Base-by-base conservation (phyloP, 2,329 filamentous ascomycete genomes). In the Apiospora rasikravindrae region DNA sequence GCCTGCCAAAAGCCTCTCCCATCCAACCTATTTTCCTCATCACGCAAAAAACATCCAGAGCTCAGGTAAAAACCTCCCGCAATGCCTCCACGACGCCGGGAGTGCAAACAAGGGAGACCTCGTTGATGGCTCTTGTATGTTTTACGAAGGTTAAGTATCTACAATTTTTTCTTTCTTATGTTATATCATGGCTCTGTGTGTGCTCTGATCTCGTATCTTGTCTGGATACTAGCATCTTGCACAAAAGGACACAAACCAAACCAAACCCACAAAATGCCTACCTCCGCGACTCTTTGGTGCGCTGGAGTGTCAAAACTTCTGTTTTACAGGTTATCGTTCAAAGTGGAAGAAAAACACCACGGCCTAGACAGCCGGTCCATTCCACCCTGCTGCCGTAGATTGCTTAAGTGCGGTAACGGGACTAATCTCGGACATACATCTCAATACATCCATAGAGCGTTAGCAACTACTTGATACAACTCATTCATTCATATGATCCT, bases 331-430 rank as follows among this genome's bases (percentile, higher is more conserved):
- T 64, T 84, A 84, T 90, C 88, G 87, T 87, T 88, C 83, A 81
- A 81, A 75, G 88, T 90, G 89, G 88, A 87, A 90, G 87, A 90
- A 85, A 44, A 78, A 86, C 90, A 79, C 83, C 82, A 86, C 81
- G 88, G 89, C 88, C 88, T 90, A 90, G 89, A 91, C 89, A 90
- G 88, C 89, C 89, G 80, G 88, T 89, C 88, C 86, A 84, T 86
- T 91, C 89, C 89, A 90, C 89, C 89, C 89, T 89, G 88, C 83
- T 87, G 84, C 83, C 85, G 88, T 86, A 83, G 85, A 87, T 73
- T 44, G 73, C 75, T 72, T 70, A 82, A 82, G 85, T 90, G 87
- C 87, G 87, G 82, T 83, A 85, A 84, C 86, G 85, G 89, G 89
- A 91, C 89, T 91, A 90, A 86, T 86, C 86, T n/a, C 85, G 87